Evolutionary conservation across 257 asterid genomes (phyloP), one percentile per base, ranked within the genome.

Genomic region (Solanum boliviense): DNA sequence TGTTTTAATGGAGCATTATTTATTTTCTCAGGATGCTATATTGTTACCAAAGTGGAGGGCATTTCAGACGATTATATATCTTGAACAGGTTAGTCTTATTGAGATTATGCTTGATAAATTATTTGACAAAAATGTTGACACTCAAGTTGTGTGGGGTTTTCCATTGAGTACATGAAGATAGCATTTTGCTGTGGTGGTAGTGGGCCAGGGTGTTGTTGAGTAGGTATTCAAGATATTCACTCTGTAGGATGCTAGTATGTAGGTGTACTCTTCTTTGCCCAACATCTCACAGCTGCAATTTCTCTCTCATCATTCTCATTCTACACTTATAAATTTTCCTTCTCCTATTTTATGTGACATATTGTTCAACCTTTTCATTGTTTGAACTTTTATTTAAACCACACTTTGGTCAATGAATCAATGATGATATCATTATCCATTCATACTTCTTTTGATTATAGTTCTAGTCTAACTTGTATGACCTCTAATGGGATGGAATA

Each of bases 11-110:
- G 34, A 20, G 65, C 74, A 7, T 38, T 68, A 27, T 87, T 89
- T 88, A 29, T 82, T 87, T 79, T 74, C 89, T 88, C 90, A 97
- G 99, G 98, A 93, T 91, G 98, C 98, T 89, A 83, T 44, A 5
- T 86, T 97, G 67, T 91, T 89, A 87, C 96, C 99, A 70, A 95
- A 94, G 56, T 97, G 99, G 99, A 96, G 92, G 90, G 98, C 98
- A 83, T 93, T 95, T 91, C 97, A 92, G 92, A 95, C 99, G 5
- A 79, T 95, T 85, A 95, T 97, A 92, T 97, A 93, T 94, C 98
- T 96, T 75, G 97, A 92, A 87, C 90, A 88, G 94, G 99, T 95
- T 76, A 86, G 65, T 16, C 29, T 29, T 41, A 78, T 25, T 13
- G 62, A 41, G 13, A 32, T 39, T 78, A 78, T 39, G 13, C n/a